These are phyloP conservation scores for Paraphysoderma sedebokerense DNA, from an alignment of 371 early-diverging fungal species.

Conservation along the genomic window DNA sequence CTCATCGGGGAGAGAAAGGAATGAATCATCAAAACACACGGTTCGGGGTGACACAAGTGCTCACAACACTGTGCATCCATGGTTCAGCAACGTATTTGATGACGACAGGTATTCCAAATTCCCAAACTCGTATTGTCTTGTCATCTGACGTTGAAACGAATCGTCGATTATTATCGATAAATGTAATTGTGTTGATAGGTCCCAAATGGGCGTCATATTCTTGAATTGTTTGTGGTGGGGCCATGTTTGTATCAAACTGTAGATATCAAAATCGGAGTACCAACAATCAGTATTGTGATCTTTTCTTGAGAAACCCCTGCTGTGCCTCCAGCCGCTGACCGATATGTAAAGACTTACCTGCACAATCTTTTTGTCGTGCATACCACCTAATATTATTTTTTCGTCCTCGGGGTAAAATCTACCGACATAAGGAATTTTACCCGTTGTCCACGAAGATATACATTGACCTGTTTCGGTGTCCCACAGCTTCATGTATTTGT, in stretches of 20 bases:
- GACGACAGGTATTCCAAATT: conserved; percentile 89
- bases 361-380: conserved; percentile 79
- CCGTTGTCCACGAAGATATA: conserved; percentile 52
- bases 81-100: conserved; percentile 94
- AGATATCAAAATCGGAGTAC: neutral
- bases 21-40: conserved; percentile 27
- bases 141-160: conserved; percentile 93
- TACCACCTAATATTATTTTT: conserved; percentile 77
- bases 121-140: conserved; percentile 93
- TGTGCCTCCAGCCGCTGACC: no score
- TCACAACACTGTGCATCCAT: conserved; percentile 88
- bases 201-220: conserved; percentile 95
- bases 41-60: conserved; percentile 70
- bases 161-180: conserved; percentile 82
- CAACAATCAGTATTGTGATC: no score
- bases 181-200: conserved; percentile 88
- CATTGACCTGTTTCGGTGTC: conserved; percentile 93
- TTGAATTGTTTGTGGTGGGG: conserved; percentile 66
- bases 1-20: neutral
- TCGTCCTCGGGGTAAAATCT: conserved; percentile 76
- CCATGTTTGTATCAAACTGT: no score
- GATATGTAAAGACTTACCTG: conserved; percentile 20
- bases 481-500: conserved; percentile 84
- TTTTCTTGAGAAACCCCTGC: no score
- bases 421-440: conserved; percentile 71